A percentile compares a stretch with the other conserved stretches of the same genome.
Evolutionary conservation across 2,329 filamentous ascomycete species (phyloP).

Genomic region (Aspergillus aculeatinus): DNA sequence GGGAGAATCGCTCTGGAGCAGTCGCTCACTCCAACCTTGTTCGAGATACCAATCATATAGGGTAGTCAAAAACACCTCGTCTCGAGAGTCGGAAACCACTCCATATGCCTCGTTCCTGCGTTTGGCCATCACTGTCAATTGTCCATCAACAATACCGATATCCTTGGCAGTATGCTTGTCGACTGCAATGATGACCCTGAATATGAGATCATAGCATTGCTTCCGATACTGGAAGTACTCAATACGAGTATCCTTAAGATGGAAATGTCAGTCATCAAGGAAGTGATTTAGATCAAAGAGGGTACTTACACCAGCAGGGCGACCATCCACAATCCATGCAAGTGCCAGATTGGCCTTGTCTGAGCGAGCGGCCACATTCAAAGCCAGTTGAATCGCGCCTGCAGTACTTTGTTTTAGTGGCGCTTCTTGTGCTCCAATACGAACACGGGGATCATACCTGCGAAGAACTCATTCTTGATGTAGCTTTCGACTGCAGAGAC

Average conservation of each 20-base stretch:
- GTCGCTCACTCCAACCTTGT: slow-evolving; percentile 78
- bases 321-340: slow-evolving; percentile 82
- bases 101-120: slow-evolving; percentile 85
- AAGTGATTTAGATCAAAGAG: neutral
- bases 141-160: slow-evolving; percentile 74
- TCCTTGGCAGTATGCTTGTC: slow-evolving; percentile 69
- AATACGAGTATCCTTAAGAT: slow-evolving; percentile 62
- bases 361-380: slow-evolving; percentile 77
- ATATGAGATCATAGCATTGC: slow-evolving; percentile 82
- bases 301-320: slow-evolving; percentile 55
- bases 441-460: slow-evolving; percentile 49
- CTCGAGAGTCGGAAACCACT: slow-evolving; percentile 81
- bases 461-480: slow-evolving; percentile 80
- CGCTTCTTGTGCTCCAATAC: slow-evolving; percentile 13
- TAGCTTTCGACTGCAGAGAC: slow-evolving; percentile 77
- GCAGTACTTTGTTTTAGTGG: slow-evolving; percentile 20
- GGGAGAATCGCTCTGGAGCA: slow-evolving; percentile 79
- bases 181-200: slow-evolving; percentile 73
- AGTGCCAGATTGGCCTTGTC: slow-evolving; percentile 85
- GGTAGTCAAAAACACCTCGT: slow-evolving; percentile 92
- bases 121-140: slow-evolving; percentile 70
- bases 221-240: slow-evolving; percentile 69
- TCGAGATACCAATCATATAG: slow-evolving; percentile 97
- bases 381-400: slow-evolving; percentile 79
- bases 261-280: slow-evolving; percentile 13